These are phyloP conservation scores for Pseudevernia furfuracea DNA, from an alignment of 495 filamentous ascomycete genomes.

Conservation along the genomic window DNA sequence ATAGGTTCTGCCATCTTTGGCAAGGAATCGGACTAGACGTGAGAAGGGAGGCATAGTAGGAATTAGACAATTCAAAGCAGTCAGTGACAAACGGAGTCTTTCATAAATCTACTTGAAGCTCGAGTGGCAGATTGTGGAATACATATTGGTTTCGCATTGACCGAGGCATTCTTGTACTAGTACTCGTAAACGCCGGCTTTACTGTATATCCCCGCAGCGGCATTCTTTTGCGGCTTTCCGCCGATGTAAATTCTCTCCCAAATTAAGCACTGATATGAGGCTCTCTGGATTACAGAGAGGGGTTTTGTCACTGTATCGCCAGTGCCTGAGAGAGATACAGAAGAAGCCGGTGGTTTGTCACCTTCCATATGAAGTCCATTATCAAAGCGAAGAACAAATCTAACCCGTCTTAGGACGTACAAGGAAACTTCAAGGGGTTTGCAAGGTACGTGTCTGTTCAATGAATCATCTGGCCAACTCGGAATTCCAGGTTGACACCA, in stretches of 20 bases:
- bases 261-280: constrained; percentile 38
- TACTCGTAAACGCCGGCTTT: constrained; percentile 6
- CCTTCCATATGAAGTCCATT: constrained; percentile 3
- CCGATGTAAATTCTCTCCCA: not conserved
- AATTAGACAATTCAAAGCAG: not conserved
- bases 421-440: constrained; percentile 48
- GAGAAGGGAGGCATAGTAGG: not conserved
- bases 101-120: not conserved
- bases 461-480: constrained; percentile 25
- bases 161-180: not conserved
- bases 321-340: constrained; percentile 69
- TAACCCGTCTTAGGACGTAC: constrained; percentile 36
- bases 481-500: not conserved
- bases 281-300: constrained; percentile 87
- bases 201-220: not conserved
- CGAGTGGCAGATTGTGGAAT: not conserved
- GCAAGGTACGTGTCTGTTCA: constrained; percentile 44
- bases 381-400: constrained; percentile 16
- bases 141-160: not conserved
- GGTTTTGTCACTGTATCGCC: constrained; percentile 77
- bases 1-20: constrained; percentile 66
- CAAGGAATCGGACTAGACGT: constrained; percentile 68
- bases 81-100: not conserved
- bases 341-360: constrained; percentile 69
- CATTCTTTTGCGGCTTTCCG: not conserved